These are phyloP conservation scores for Aspergillus leporis DNA, from an alignment of 495 filamentous ascomycete genomes.

Conservation along the genomic window DNA sequence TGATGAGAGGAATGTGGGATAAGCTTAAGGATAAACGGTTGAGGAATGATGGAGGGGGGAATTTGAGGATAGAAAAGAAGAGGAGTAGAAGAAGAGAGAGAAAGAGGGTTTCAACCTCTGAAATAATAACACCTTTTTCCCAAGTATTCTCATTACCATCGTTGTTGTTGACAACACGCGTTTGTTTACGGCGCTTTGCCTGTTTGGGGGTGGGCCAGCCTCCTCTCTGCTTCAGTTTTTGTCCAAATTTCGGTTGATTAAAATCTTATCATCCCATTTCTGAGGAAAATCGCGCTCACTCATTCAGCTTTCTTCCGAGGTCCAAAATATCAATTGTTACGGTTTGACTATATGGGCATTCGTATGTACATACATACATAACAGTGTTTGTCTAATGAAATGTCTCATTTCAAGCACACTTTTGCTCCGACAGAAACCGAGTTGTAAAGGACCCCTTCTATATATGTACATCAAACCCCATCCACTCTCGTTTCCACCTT, in stretches of 20 bases:
- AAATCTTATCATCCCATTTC: neutral
- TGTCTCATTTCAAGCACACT: constrained; percentile 4
- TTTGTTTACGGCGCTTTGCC: constrained; percentile 36
- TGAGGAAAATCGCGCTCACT: neutral
- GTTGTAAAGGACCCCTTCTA: neutral
- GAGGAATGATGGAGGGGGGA: constrained; percentile 18
- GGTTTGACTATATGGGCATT: neutral
- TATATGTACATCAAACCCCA: neutral
- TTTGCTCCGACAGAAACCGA: neutral
- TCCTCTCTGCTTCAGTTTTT: neutral
- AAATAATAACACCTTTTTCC: constrained; percentile 10
- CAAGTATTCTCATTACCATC: neutral
- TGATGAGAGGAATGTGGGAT: constrained; percentile 27
- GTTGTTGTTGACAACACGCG: constrained; percentile 24
- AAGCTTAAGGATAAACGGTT: constrained; percentile 29
- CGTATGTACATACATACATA: neutral
- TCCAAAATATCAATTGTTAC: neutral
- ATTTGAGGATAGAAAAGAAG: constrained; percentile 7
- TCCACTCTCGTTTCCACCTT: neutral
- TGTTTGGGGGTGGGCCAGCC: constrained; percentile 16
- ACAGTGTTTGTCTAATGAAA: neutral
- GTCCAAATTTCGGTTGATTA: constrained; percentile 6
- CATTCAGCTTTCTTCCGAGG: constrained; percentile 1
- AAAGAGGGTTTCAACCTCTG: constrained; percentile 10
- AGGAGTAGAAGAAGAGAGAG: constrained; percentile 15